Evolutionary conservation across 768 basidiomycete species (phyloP), one percentile per base, ranked within the genome.

Genomic region (Hemileccinum rubropunctum): DNA sequence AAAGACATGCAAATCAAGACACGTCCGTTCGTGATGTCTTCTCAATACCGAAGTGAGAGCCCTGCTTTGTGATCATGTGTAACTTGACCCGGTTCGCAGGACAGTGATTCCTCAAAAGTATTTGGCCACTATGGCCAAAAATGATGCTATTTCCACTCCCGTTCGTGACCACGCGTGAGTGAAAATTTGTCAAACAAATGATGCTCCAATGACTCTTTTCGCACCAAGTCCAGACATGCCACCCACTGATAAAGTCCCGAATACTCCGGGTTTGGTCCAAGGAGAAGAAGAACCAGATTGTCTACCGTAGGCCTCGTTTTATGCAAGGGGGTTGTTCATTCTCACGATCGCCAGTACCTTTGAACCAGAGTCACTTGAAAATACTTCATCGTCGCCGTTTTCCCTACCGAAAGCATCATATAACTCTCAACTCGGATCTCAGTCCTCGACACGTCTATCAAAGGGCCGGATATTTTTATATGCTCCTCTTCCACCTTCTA

Each of bases 401-500:
- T 34, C 43, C 15, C 33, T 26, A 2, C 59, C 47, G 23, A 54
- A n/a, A 18, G 64, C 64, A 9, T 66, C 60, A 2, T 58, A 58
- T 45, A 47, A 46, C 26, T 56, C 51, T 15, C 50, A 42, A 33
- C 6, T 23, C 1, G 34, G 12, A 12, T 43, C 57, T 18, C 57
- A 51, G 17, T 44, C 56, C n/a, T 42, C 45, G 4, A 17, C 33
- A n/a, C 26, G 11, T 2, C 26, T 47, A 10, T 45, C 28, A 4
- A 45, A 26, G 9, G 42, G 54, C 35, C 54, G 48, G 12, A 23
- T 44, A 28, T 82, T 80, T 59, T 59, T 67, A 30, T 90, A 86
- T 51, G 64, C 65, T 1, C 49, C 53, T n/a, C 47, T 62, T 10
- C 81, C 86, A 0, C 88, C 88, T 3, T 68, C 78, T 6, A 41